Percentiles rank a stretch among this genome's conserved stretches.
Conservation (phyloP, 768 basidiomycete genomes). For the Tulasnella sp. region DNA sequence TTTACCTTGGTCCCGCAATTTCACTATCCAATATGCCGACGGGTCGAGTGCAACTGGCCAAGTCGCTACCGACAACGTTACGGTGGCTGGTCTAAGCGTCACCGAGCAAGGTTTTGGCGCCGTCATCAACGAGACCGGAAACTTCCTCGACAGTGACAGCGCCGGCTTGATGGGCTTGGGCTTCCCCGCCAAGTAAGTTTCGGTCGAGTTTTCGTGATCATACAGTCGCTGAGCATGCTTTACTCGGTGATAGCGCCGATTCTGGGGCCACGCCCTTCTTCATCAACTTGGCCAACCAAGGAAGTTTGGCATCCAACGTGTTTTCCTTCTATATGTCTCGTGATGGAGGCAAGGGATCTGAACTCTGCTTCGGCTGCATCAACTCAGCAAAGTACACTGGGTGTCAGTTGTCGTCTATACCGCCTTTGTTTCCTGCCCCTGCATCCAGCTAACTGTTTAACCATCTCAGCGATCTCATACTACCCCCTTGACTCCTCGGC, state of each 20-base stretch:
- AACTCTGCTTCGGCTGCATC: conserved; percentile 35
- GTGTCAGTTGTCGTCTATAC: neutral
- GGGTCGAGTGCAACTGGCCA: neutral
- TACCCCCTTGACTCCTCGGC: conserved; percentile 26
- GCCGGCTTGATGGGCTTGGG: conserved; percentile 7
- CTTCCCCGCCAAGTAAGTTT: conserved; percentile 11
- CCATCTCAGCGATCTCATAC: conserved; percentile 27
- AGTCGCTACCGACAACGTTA: conserved; percentile 37
- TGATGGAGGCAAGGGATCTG: conserved; percentile 26
- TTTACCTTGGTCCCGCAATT: neutral
- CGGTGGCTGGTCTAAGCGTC: conserved; percentile 41
- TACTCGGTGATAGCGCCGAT: neutral
- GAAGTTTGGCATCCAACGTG: conserved; percentile 21
- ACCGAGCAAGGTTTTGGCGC: conserved; percentile 39
- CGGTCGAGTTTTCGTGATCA: neutral
- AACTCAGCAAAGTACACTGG: conserved; percentile 32
- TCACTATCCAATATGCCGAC: neutral
- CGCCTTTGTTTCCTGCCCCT: neutral
- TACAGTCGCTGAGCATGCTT: neutral
- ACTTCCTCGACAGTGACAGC: conserved; percentile 28
- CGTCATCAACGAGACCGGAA: conserved; percentile 35
- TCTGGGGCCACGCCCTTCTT: conserved; percentile 26
- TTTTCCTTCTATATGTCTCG: conserved; percentile 28
- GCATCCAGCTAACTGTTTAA: neutral
- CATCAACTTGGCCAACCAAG: conserved; percentile 24